These are phyloP conservation scores for Cystofilobasidium ferigula DNA, from an alignment of 768 basidiomycete genomes.

Conservation along the genomic window DNA sequence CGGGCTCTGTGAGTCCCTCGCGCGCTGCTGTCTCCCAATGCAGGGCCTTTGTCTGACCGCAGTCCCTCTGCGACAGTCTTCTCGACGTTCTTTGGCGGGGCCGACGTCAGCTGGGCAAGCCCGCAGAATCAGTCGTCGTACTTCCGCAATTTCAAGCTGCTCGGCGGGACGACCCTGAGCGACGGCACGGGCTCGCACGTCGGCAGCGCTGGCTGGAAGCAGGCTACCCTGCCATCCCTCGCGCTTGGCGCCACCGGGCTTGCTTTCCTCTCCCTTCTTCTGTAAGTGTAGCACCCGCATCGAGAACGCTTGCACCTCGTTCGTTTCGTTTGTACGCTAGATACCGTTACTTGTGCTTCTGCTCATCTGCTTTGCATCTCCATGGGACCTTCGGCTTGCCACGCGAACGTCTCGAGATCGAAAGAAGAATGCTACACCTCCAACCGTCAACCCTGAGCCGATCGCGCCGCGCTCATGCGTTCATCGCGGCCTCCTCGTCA, in stretches of 20 bases:
- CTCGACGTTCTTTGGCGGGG: slow-evolving; percentile 25
- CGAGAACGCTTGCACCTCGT: too few species aligned
- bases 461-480: neutral
- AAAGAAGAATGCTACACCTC: too few species aligned
- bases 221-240: neutral
- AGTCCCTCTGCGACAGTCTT: slow-evolving; percentile 3
- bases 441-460: too few species aligned
- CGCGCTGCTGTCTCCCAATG: neutral
- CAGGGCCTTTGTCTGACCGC: neutral
- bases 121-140: slow-evolving; percentile 1
- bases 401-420: too few species aligned
- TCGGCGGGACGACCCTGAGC: neutral
- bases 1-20: slow-evolving; percentile 53
- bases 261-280: neutral
- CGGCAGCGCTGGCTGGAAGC: neutral
- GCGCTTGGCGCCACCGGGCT: neutral
- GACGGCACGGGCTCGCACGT: neutral
- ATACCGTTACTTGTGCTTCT: too few species aligned
- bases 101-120: slow-evolving; percentile 16
- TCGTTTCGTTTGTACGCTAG: too few species aligned
- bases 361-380: too few species aligned
- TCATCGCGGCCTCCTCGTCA: slow-evolving; percentile 23
- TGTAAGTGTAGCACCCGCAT: too few species aligned
- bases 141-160: neutral
- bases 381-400: too few species aligned